Evolutionary conservation across 805 yeast genomes (phyloP).

Genomic region (Starmerella sirachaensis): DNA sequence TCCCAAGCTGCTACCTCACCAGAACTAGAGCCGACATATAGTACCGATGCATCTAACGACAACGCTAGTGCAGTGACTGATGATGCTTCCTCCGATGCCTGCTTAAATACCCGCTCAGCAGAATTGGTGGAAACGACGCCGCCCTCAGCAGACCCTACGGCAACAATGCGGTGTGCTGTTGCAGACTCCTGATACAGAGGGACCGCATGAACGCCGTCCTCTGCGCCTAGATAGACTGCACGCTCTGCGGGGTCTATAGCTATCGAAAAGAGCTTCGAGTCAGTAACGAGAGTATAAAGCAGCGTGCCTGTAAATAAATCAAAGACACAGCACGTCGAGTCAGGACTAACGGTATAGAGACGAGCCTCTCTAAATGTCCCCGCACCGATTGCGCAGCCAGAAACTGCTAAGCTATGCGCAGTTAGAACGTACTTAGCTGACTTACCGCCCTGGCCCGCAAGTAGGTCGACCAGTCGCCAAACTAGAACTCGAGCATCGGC

Average conservation of each 20-base stretch:
- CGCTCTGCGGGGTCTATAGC: conserved; percentile 72
- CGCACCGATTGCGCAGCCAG: conserved; percentile 37
- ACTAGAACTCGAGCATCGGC: conserved; percentile 66
- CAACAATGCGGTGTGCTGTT: conserved; percentile 34
- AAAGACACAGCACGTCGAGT: conserved; percentile 64
- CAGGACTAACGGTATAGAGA: conserved; percentile 58
- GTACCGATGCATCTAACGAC: conserved; percentile 61
- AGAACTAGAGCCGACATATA: conserved; percentile 60
- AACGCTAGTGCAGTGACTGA: conserved; percentile 43
- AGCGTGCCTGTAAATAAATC: conserved; percentile 38
- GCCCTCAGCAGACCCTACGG: conserved; percentile 47
- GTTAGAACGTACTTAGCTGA: conserved; percentile 25
- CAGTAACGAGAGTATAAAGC: conserved; percentile 61
- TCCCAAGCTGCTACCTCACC: conserved; percentile 65
- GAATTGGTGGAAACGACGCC: conserved; percentile 41
- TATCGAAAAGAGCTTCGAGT: conserved; percentile 44
- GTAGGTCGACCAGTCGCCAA: conserved; percentile 59
- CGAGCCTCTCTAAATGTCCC: conserved; percentile 50
- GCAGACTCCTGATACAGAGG: conserved; percentile 37
- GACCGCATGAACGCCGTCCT: conserved; percentile 50
- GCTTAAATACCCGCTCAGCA: conserved; percentile 27
- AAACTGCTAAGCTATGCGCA: conserved; percentile 37
- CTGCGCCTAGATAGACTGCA: conserved; percentile 55
- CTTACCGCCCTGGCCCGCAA: conserved; percentile 30
- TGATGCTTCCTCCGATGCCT: not conserved